Conservation (phyloP, 306 rosid species). For the Delonix regia region DNA sequence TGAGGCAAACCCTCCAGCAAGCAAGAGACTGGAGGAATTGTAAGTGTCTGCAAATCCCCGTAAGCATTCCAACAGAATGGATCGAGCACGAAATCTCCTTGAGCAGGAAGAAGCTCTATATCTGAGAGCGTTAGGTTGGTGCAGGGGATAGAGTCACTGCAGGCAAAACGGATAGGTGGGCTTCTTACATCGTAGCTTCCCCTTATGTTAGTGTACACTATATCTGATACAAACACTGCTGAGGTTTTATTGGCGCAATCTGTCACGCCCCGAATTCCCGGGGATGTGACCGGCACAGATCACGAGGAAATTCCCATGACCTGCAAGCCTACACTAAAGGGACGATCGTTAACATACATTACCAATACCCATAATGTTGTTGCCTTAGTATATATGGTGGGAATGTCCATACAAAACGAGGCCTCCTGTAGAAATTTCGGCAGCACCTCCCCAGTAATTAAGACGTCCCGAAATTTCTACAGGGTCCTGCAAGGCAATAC, state of each 20-base stretch:
- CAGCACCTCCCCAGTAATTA: too few species aligned
- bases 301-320: too few species aligned
- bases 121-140: constrained; percentile 79
- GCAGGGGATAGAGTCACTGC: constrained; percentile 87
- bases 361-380: too few species aligned
- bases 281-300: too few species aligned
- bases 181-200: constrained; percentile 79
- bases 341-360: too few species aligned
- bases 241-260: constrained; percentile 69
- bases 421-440: too few species aligned
- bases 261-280: too few species aligned
- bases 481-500: too few species aligned
- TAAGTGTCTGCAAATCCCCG: constrained; percentile 62
- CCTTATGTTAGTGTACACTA: constrained; percentile 61
- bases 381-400: too few species aligned
- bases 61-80: constrained; percentile 92
- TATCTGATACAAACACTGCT: constrained; percentile 73
- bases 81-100: constrained; percentile 57
- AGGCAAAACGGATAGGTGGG: constrained; percentile 79
- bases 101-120: constrained; percentile 83
- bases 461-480: too few species aligned
- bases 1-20: constrained; percentile 66
- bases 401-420: too few species aligned
- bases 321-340: too few species aligned
- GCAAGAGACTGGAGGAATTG: constrained; percentile 87